These are phyloP conservation scores for Citrullus amarus DNA, from an alignment of 306 rosid genomes.

Conservation along the genomic window DNA sequence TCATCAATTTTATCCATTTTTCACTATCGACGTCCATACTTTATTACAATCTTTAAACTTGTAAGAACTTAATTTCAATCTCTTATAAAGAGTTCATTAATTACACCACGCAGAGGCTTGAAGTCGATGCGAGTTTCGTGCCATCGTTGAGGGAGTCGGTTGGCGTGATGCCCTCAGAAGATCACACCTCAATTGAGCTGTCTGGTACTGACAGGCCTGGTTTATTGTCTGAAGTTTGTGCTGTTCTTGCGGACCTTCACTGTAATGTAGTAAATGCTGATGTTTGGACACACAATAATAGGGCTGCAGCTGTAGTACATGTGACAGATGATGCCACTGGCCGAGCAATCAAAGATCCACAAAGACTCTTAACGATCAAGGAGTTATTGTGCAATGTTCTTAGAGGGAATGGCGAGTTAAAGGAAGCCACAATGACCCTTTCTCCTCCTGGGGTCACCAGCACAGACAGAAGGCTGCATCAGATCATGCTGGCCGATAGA, in stretches of 20 bases:
- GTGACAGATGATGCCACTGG: slow-evolving; percentile 69
- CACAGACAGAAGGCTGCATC: slow-evolving; percentile 82
- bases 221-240: slow-evolving; percentile 86
- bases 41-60: too few relatives aligned
- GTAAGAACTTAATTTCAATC: too few relatives aligned
- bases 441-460: slow-evolving; percentile 66
- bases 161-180: slow-evolving; percentile 81
- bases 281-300: slow-evolving; percentile 89
- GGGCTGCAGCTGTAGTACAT: slow-evolving; percentile 90
- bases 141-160: slow-evolving; percentile 73
- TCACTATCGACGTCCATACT: too few relatives aligned
- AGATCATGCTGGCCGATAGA: slow-evolving; percentile 90
- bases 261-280: slow-evolving; percentile 83
- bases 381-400: slow-evolving; percentile 77
- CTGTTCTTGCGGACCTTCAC: slow-evolving; percentile 79
- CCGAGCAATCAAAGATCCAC: slow-evolving; percentile 50
- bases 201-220: slow-evolving; percentile 93
- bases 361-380: slow-evolving; percentile 51
- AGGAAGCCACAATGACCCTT: slow-evolving; percentile 57
- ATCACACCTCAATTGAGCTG: slow-evolving; percentile 84
- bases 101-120: slow-evolving; percentile 46
- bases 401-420: slow-evolving; percentile 49
- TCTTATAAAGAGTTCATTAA: neutral
- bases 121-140: slow-evolving; percentile 52
- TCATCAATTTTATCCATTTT: too few relatives aligned